Evolutionary conservation across 2,329 filamentous ascomycete species (phyloP).

Genomic region (Grosmannia serpens): DNA sequence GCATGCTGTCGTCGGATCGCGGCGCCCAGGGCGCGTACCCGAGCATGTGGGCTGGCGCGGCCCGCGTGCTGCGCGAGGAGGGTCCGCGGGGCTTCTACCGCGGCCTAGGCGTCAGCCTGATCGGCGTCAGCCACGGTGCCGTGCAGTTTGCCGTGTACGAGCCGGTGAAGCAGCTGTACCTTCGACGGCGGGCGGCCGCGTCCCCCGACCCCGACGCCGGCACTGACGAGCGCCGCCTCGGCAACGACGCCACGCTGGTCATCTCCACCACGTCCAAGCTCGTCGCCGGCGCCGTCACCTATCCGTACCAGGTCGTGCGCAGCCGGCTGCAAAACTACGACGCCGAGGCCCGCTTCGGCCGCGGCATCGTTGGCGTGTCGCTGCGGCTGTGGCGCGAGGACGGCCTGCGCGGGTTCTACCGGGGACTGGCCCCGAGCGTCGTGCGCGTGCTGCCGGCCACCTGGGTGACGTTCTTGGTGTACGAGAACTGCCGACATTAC

Average conservation of each 20-base stretch:
- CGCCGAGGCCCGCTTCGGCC: constrained; percentile 61
- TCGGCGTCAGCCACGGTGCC: constrained; percentile 84
- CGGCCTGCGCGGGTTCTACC: constrained; percentile 77
- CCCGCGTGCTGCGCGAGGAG: constrained; percentile 56
- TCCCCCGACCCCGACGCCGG: not conserved
- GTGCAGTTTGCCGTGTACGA: constrained; percentile 97
- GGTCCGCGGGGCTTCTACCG: constrained; percentile 76
- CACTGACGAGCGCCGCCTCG: not conserved
- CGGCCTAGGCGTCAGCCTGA: constrained; percentile 67
- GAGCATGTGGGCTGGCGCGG: constrained; percentile 60
- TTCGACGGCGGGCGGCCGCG: constrained; percentile 27
- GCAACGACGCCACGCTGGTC: constrained; percentile 56
- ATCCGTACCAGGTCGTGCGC: constrained; percentile 88
- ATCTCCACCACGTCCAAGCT: constrained; percentile 76
- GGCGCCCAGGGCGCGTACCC: constrained; percentile 67
- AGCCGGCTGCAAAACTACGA: constrained; percentile 84
- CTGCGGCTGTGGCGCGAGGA: constrained; percentile 67
- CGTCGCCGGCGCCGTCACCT: constrained; percentile 79
- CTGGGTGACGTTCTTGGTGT: constrained; percentile 93
- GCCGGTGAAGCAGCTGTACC: constrained; percentile 45
- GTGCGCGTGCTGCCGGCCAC: constrained; percentile 86
- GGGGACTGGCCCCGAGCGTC: constrained; percentile 80
- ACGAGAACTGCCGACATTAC: constrained; percentile 81
- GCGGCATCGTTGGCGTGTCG: constrained; percentile 59
- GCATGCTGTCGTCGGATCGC: constrained; percentile 82